Conservation (phyloP, 495 filamentous ascomycete genomes). For the Echria macrotheca region DNA sequence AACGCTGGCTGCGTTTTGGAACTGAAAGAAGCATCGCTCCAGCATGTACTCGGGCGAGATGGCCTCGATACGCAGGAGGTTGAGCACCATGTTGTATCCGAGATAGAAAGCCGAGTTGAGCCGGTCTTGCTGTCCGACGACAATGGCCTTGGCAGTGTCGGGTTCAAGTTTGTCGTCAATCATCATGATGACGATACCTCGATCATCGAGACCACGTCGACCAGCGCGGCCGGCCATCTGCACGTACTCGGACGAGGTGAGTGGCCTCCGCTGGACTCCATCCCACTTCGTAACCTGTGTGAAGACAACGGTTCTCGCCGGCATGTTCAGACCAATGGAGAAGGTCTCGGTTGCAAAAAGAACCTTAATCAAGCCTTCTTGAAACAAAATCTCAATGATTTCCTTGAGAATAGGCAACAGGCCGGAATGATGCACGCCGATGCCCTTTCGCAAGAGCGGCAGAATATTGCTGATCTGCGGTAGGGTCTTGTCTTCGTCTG, state of each 20-base stretch:
- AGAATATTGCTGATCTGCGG: constrained; percentile 90
- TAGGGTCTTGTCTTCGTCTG: constrained; percentile 80
- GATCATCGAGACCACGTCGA: constrained; percentile 92
- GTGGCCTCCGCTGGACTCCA: constrained; percentile 71
- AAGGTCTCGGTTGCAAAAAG: constrained; percentile 98
- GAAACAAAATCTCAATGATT: constrained; percentile 97
- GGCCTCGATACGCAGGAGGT: constrained; percentile 89
- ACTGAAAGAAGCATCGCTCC: constrained; percentile 94
- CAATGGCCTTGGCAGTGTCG: constrained; percentile 84
- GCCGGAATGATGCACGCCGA: constrained; percentile 95
- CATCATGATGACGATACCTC: constrained; percentile 99
- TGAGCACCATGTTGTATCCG: constrained; percentile 99
- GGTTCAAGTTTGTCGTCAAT: constrained; percentile 95
- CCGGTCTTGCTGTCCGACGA: constrained; percentile 91
- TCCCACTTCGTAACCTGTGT: constrained; percentile 95
- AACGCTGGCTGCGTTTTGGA: constrained; percentile 87
- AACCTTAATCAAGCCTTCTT: constrained; percentile 96
- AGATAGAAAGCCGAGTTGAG: constrained; percentile 97
- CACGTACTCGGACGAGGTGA: constrained; percentile 93
- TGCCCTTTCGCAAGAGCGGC: constrained; percentile 81
- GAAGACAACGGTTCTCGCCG: constrained; percentile 97
- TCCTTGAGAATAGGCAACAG: constrained; percentile 95
- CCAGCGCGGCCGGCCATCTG: constrained; percentile 98
- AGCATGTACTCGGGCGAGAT: constrained; percentile 97
- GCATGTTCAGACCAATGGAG: constrained; percentile 98